Base-by-base conservation (phyloP, 768 basidiomycete species). In the Pleurotus platypus region DNA sequence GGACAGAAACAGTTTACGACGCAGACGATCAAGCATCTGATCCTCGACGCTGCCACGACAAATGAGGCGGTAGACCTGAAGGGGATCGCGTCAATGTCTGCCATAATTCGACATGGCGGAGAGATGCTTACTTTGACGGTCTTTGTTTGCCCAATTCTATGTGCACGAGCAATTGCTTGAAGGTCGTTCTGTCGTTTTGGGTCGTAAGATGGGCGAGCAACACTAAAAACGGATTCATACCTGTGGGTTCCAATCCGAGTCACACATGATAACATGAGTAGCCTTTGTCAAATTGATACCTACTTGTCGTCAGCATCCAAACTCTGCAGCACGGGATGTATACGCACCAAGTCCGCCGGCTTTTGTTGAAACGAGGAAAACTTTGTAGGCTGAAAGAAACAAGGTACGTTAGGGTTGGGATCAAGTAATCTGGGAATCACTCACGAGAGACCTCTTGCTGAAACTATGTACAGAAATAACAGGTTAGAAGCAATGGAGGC, bases 211-310 rank as follows among this genome's bases (percentile, higher is more conserved):
- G 30, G 30, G 9, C 30, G 30, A 35, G 11, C 30, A 11, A 11
- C 30, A 35, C 30, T 35, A 35, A 1, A 0, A 35, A 35, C 18
- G 18, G 18, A 18, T 18, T 18, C 43, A 5, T 15, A 58, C 60
- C 60, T 61, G 60, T 13, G 83, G 83, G 66, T 84, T 84, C 82
- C 83, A 84, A 46, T 83, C 82, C 0, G 77, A 80, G 67, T 92
- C 90, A 61, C 86, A 88, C 78, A 92, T 87, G 65, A 92, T 85
- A 60, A 90, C 89, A 2, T 84, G 86, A 46, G 89, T 82, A 4
- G 91, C 91, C 58, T 81, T 91, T 55, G 91, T 91, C 49, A 93
- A 77, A 64, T 93, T 93, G 71, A 93, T 90, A 49, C 90, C 90
- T 74, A 76, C 58, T 39, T 15, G 12, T 26, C 13, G 13, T 46